Evolutionary conservation across 2,329 filamentous ascomycete species (phyloP), one percentile per base, ranked within the genome.

Genomic region (Xylariaceae sp.): DNA sequence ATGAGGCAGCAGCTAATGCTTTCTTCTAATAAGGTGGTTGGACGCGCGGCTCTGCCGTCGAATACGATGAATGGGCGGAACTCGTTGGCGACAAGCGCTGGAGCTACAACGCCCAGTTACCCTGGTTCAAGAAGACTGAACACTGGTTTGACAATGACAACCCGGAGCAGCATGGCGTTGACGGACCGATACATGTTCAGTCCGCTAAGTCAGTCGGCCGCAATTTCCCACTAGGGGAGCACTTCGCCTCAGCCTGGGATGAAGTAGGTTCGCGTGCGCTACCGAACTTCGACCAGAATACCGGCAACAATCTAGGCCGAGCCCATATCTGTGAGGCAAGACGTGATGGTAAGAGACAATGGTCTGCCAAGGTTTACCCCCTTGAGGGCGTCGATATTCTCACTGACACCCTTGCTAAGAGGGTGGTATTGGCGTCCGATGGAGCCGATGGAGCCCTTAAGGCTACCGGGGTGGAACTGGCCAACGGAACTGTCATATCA

Each of bases 11-110:
- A 37, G 32, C 12, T 37, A 10, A 37, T 16, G 32, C 14, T 12
- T 37, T 37, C 32, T 37, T 37, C 7, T 16, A 3, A 7, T 7
- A 42, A 67, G 74, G 73, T 5, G 69, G 67, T 4, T 79, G 78
- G 71, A 75, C 75, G 20, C 76, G 79, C 26, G 79, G 78, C 1
- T 71, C 73, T 29, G 66, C 69, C 2, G 63, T 67, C 5, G 79
- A 81, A 59, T 82, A 77, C 57, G 73, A 81, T 20, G 69, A 73
- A 44, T 82, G 79, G 80, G 51, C 66, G 18, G 40, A 64, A 14
- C 20, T 65, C 16, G 60, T 70, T 37, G 46, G 44, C 0, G 78
- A 82, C 50, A 46, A 73, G 1, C 66, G 70, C 1, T 83, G 79
- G 70, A 73, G 71, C 54, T 79, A 77, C 48, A 65, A 75, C 1